Evolutionary conservation across 2,329 filamentous ascomycete genomes (phyloP).

Genomic region (Fusarium buxicola): DNA sequence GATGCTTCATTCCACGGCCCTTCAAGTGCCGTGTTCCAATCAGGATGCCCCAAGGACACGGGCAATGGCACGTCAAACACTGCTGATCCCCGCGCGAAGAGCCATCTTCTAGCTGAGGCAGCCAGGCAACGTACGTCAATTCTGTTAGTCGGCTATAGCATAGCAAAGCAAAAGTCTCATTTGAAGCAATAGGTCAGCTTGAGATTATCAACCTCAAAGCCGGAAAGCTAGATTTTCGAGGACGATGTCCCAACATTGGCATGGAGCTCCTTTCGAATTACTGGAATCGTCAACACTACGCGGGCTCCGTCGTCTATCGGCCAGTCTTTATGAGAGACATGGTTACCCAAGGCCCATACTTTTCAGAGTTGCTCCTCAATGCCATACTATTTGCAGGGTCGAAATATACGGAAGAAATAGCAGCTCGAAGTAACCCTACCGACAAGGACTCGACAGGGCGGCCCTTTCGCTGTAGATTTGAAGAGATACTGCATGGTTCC

Average conservation of each 20-base stretch:
- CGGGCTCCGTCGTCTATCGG: conserved; percentile 59
- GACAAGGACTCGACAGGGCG: background rate
- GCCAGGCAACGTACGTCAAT: conserved; percentile 28
- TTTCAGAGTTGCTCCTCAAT: conserved; percentile 66
- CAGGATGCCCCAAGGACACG: accelerated
- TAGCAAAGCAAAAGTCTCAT: conserved; percentile 24
- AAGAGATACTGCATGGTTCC: background rate
- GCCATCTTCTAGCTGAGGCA: conserved; percentile 33
- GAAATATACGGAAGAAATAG: background rate
- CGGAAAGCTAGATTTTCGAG: conserved; percentile 4
- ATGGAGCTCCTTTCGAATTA: conserved; percentile 63
- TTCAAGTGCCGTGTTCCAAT: conserved; percentile 33
- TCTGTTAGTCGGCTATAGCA: accelerated
- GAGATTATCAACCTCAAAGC: conserved; percentile 13
- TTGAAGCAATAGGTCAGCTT: background rate
- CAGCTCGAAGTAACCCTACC: background rate
- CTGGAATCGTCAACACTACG: conserved; percentile 66
- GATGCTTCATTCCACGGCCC: conserved; percentile 43
- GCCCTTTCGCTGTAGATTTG: conserved; percentile 17
- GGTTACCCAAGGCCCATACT: conserved; percentile 66
- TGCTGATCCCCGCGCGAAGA: background rate
- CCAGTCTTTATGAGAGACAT: conserved; percentile 65
- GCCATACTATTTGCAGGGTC: conserved; percentile 60
- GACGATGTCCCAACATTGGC: conserved; percentile 57
- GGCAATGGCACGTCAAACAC: accelerated